These are phyloP conservation scores for Penicillium capsulatum DNA, from an alignment of 2,329 filamentous ascomycete species.

Conservation along the genomic window DNA sequence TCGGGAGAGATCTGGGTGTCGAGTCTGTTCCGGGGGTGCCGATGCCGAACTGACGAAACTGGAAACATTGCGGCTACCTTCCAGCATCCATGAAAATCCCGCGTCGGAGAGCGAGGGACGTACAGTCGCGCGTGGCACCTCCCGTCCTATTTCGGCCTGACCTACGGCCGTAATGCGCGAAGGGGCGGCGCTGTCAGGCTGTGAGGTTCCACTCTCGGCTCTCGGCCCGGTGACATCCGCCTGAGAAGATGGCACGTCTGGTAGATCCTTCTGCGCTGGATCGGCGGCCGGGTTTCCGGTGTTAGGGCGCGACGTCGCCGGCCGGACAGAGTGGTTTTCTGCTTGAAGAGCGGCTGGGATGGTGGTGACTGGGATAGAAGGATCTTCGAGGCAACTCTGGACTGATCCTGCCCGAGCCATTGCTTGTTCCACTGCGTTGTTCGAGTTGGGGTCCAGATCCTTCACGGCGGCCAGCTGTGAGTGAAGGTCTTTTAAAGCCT, in stretches of 20 bases:
- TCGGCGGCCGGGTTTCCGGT: neutral
- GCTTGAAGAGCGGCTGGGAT: constrained; percentile 4
- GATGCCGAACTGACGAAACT: constrained; percentile 46
- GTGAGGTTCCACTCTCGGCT: constrained; percentile 9
- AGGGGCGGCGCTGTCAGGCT: constrained; percentile 8
- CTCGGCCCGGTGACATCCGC: constrained; percentile 10
- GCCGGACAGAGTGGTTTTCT: constrained; percentile 4
- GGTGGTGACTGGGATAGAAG: constrained; percentile 29
- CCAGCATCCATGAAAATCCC: constrained; percentile 51
- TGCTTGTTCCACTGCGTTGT: constrained; percentile 34
- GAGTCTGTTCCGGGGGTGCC: constrained; percentile 43
- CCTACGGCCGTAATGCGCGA: constrained; percentile 5
- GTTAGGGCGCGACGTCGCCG: constrained; percentile 1
- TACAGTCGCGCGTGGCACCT: constrained; percentile 22
- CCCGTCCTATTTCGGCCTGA: constrained; percentile 14
- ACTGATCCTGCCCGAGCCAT: constrained; percentile 43
- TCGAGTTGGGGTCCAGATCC: constrained; percentile 20
- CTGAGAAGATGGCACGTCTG: constrained; percentile 3
- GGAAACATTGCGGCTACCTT: constrained; percentile 42
- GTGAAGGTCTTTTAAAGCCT: constrained; percentile 41
- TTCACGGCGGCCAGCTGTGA: constrained; percentile 30
- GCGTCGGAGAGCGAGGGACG: constrained; percentile 45
- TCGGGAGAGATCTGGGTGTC: constrained; percentile 30
- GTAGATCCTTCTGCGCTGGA: constrained; percentile 7
- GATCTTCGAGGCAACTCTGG: constrained; percentile 41